Conservation (phyloP, 352 stramenopile genomes). For the Thraustotheca clavata region DNA sequence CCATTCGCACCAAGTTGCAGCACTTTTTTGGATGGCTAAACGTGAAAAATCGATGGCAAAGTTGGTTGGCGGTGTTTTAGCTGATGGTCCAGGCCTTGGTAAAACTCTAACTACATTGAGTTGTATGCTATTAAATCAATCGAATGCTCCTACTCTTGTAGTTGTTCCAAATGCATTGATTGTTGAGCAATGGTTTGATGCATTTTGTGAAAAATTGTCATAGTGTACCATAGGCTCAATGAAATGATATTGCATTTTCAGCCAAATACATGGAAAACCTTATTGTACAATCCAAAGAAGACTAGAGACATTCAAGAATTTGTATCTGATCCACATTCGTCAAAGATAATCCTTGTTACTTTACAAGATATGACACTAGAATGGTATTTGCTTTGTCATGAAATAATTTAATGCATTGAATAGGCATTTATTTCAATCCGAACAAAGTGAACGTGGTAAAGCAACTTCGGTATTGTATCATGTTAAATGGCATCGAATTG, state of each 20-base stretch:
- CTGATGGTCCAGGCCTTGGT: conserved; percentile 13
- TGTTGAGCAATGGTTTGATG: conserved; percentile 14
- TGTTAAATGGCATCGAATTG: conserved; percentile 13
- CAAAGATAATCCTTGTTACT: conserved; percentile 1
- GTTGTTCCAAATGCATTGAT: conserved; percentile 18
- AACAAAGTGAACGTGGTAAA: conserved; percentile 13
- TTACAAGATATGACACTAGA: conserved; percentile 13
- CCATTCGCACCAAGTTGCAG: conserved; percentile 8
- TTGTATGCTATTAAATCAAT: not conserved
- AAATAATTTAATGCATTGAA: not conserved
- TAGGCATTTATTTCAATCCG: conserved; percentile 12
- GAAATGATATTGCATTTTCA: conserved; percentile 16
- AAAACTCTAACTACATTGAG: conserved; percentile 21
- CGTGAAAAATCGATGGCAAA: not conserved
- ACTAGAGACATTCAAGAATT: not conserved
- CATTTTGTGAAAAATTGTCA: not conserved
- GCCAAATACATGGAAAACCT: not conserved
- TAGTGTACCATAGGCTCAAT: conserved; percentile 1
- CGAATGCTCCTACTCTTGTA: not conserved
- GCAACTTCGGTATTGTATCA: conserved; percentile 1
- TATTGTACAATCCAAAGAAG: not conserved
- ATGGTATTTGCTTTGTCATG: conserved; percentile 1
- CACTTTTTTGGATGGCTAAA: not conserved
- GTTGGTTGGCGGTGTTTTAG: conserved; percentile 1
- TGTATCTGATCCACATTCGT: not conserved